Evolutionary conservation across 805 yeast genomes (phyloP), one percentile per base, ranked within the genome.

Genomic region (Saccharomycopsis sp.): DNA sequence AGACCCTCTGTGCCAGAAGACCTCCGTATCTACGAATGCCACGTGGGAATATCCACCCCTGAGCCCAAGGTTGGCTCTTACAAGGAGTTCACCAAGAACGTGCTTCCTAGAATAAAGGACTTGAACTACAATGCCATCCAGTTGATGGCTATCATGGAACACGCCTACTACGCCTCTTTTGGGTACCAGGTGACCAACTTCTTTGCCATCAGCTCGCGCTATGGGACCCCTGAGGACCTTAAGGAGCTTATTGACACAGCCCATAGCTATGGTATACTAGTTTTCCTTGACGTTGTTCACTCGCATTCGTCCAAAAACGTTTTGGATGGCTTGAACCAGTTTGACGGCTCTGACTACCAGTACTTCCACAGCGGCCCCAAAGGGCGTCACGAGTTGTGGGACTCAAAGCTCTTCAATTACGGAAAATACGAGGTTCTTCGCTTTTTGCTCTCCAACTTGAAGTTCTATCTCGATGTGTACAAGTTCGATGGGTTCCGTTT

Each of bases 91-190:
- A 87, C 97, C 14, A 64, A 74, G 51, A 84, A 88, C 63, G 78
- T 91, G 12, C 78, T 92, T 61, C 98, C 98, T n/a, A 78, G 85
- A 51, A 89, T 92, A 64, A 83, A 83, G 64, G 81, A 85, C 62
- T 77, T 91, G 60, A 97, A 97, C 41, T 92, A 92, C 71, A 90
- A 94, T 70, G 84, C 96, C 2, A 87, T 92, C 65, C 99, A 92
- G 73, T 77, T 92, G 67, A 92, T 92, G 99, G 97, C 99, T 0
- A 80, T 92, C 50, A 92, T 92, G 99, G 99, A 92, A 72, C 99
- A 92, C 70, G 98, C 99, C 1, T 92, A 92, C 70, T 92, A 92
- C 70, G 99, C 97, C 1, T 89, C 97, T 1, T 92, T 92, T 70
- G 99, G 99, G n/a, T 92, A 92, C 70, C 99, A 92, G 71, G 84